These are phyloP conservation scores for Tephrocybe sp. DNA, from an alignment of 768 basidiomycete genomes.

Conservation along the genomic window DNA sequence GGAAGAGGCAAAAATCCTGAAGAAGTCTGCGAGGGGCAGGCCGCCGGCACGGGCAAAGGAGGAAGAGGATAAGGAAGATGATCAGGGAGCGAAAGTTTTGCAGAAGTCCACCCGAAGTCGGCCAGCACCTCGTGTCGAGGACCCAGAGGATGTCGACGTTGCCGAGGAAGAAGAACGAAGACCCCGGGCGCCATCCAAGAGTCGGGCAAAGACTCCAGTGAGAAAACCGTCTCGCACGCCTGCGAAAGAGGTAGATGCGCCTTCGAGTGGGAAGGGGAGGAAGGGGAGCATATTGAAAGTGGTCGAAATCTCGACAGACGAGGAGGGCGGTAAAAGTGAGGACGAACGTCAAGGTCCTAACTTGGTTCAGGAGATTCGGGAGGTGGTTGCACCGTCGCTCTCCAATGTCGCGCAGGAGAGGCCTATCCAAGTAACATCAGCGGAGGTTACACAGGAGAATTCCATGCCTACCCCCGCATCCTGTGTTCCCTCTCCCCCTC, in stretches of 20 bases:
- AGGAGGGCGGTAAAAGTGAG: constrained; percentile 29
- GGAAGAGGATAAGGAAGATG: constrained; percentile 6
- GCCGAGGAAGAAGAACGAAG: constrained; percentile 7
- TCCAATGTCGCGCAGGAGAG: not conserved
- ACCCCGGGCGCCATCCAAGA: constrained; percentile 9
- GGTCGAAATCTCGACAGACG: constrained; percentile 43
- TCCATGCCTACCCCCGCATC: not conserved
- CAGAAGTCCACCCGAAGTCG: constrained; percentile 10
- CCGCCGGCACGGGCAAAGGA: constrained; percentile 12
- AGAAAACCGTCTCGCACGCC: constrained; percentile 19
- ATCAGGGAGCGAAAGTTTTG: not conserved
- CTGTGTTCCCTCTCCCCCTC: not conserved
- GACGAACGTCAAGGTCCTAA: constrained; percentile 13
- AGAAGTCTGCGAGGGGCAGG: constrained; percentile 9
- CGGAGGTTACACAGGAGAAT: not conserved
- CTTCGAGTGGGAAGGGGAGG: constrained; percentile 9
- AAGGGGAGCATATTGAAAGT: constrained; percentile 27
- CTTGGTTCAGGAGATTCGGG: constrained; percentile 8
- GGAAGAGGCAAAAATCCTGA: not conserved
- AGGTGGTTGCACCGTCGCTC: not conserved
- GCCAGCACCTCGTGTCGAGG: not conserved
- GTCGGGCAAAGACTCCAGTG: constrained; percentile 11
- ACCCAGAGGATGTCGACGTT: constrained; percentile 10
- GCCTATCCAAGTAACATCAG: not conserved
- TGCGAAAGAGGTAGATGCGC: not conserved